Conservation (phyloP, 345 rosid species). For the Durio zibethinus region DNA sequence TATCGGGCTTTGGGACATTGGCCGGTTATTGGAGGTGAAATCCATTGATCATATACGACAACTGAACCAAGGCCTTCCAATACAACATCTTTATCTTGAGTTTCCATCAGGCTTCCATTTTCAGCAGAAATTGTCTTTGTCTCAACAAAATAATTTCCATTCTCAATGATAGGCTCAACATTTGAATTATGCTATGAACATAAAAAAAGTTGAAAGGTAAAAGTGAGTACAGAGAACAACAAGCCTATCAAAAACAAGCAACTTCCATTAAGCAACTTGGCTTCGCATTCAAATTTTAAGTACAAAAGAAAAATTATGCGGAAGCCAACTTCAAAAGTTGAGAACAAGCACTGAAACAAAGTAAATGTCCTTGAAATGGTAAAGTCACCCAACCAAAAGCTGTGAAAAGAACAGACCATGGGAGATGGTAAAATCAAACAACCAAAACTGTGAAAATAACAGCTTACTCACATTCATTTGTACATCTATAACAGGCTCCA, state of each 20-base stretch:
- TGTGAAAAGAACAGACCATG: not conserved
- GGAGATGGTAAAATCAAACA: not conserved
- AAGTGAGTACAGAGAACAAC: not conserved
- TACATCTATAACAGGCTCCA: slow-evolving; percentile 66
- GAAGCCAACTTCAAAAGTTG: not conserved
- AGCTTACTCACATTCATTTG: slow-evolving; percentile 60
- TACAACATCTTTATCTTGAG: slow-evolving; percentile 93
- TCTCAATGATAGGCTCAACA: slow-evolving; percentile 54
- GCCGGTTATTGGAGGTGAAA: slow-evolving; percentile 69
- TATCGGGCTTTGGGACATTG: slow-evolving; percentile 87
- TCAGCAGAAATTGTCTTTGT: slow-evolving; percentile 63
- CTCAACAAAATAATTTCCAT: slow-evolving; percentile 58
- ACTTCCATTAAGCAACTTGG: not conserved
- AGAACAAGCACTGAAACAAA: not conserved
- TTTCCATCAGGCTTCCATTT: slow-evolving; percentile 58
- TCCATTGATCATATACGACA: slow-evolving; percentile 92
- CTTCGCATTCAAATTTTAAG: not conserved
- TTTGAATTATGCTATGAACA: slow-evolving; percentile 51
- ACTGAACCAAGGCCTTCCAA: slow-evolving; percentile 72
- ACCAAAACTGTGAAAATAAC: not conserved
- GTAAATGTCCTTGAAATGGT: slow-evolving; percentile 6
- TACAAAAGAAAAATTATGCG: not conserved
- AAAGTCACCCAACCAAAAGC: slow-evolving; percentile 3
- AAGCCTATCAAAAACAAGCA: not conserved
- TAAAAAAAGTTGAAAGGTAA: slow-evolving; percentile 10